Percentiles rank a stretch among this genome's conserved stretches.
Evolutionary conservation across 2,329 filamentous ascomycete species (phyloP).

Genomic region (Leptographium flavum): DNA sequence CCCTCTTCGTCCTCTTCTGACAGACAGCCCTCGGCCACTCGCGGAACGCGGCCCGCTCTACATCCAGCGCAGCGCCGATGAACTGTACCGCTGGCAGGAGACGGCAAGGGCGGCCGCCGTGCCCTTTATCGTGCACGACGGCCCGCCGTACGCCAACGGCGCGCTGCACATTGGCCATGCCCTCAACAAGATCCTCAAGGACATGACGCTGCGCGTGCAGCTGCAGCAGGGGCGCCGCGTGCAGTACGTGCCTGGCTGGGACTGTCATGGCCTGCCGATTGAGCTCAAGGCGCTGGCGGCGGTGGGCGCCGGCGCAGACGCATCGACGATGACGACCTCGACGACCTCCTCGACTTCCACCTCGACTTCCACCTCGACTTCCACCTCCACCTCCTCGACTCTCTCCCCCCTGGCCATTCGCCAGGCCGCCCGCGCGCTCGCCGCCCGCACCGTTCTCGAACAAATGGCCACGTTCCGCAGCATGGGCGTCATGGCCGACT

Average conservation of each 20-base stretch:
- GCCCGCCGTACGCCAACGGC: slow-evolving; percentile 93
- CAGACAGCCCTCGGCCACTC: slow-evolving; percentile 34
- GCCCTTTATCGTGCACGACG: slow-evolving; percentile 79
- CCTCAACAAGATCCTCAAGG: slow-evolving; percentile 93
- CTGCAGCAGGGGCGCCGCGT: slow-evolving; percentile 64
- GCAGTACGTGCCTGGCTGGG: slow-evolving; percentile 84
- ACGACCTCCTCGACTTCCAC: background rate
- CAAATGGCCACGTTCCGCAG: slow-evolving; percentile 62
- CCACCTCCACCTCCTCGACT: background rate
- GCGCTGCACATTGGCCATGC: slow-evolving; percentile 85
- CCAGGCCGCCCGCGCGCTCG: slow-evolving; percentile 48
- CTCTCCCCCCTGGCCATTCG: slow-evolving; percentile 44
- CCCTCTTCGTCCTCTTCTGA: background rate
- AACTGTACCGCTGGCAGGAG: slow-evolving; percentile 80
- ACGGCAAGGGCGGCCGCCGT: slow-evolving; percentile 34
- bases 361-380: background rate
- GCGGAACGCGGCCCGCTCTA: slow-evolving; percentile 39
- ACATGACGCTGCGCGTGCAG: slow-evolving; percentile 75
- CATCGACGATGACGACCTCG: slow-evolving; percentile 9
- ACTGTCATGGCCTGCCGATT: slow-evolving; percentile 93
- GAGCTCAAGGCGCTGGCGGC: slow-evolving; percentile 81
- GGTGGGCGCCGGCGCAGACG: background rate
- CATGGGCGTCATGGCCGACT: slow-evolving; percentile 70
- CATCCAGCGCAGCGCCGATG: slow-evolving; percentile 67
- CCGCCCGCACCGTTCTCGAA: slow-evolving; percentile 50